Evolutionary conservation across 225 moss, liverwort and hornwort genomes (phyloP).

Genomic region (Anthoceros angustus): DNA sequence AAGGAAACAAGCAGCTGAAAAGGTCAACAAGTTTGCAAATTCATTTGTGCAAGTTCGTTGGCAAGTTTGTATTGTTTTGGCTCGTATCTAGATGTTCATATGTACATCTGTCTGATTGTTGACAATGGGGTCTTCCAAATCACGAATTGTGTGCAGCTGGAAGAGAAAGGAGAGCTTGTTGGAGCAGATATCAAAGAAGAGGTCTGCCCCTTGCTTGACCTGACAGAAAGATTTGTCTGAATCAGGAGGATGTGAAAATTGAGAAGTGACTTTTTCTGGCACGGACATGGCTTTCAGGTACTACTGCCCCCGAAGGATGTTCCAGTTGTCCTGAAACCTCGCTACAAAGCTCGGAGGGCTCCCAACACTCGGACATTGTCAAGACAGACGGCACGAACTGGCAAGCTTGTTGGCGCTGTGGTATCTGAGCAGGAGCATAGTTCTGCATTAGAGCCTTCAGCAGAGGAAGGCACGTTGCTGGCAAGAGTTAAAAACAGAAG

Average conservation of each 20-base stretch:
- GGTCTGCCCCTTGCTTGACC: background rate
- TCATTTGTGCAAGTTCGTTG: background rate
- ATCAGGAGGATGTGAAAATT: background rate
- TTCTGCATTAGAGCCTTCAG: constrained; percentile 24
- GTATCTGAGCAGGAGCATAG: constrained; percentile 31
- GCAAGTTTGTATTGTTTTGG: no score
- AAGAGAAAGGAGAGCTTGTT: background rate
- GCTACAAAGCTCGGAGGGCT: constrained; percentile 1
- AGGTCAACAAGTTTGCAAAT: background rate
- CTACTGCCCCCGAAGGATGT: background rate
- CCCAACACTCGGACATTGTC: constrained; percentile 44
- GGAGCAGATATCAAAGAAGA: background rate
- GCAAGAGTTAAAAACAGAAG: constrained; percentile 82
- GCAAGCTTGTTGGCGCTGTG: constrained; percentile 16
- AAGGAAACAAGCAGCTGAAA: background rate
- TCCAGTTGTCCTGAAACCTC: background rate
- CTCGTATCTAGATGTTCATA: no score
- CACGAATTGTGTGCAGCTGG: background rate
- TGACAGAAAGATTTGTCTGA: background rate
- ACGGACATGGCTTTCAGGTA: background rate
- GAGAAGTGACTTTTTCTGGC: background rate
- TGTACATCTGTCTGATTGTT: background rate
- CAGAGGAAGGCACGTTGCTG: constrained; percentile 57
- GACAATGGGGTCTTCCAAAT: background rate
- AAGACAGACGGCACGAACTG: constrained; percentile 38